Evolutionary conservation across 805 yeast species (phyloP), one percentile per base, ranked within the genome.

Genomic region (Saccharomycopsis synnaedendra): DNA sequence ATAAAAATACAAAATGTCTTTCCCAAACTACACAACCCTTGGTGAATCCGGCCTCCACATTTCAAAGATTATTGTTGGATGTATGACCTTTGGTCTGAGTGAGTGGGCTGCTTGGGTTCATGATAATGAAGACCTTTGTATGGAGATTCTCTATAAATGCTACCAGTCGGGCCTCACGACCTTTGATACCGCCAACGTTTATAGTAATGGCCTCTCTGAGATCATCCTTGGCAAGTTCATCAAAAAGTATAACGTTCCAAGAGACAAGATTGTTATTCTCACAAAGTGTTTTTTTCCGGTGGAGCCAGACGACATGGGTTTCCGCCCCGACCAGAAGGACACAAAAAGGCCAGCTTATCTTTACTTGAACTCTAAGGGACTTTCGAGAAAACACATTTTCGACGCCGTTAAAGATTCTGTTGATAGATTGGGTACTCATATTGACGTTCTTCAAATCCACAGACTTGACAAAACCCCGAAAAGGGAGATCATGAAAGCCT

Each of bases 361-460:
- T 4, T 34, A 11, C 31, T 5, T 38, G 9, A 71, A 72, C 46
- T 49, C 59, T 19, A 42, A 48, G 40, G 78, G 76, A 2, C 56
- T 67, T 28, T 67, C 72, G 1, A 57, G 75, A 55, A 72, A 70
- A 51, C 75, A 72, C 58, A 71, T 74, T 32, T 45, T 74, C 32
- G 74, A 69, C 51, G 75, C 70, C 3, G 70, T 62, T 27, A 57
- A 65, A 45, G 61, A 55, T 3, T 67, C 74, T 0, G 70, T 68
- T 10, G 63, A 64, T 51, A 64, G 79, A 56, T 58, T 75, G 49
- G 80, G 79, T 4, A 74, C 79, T 3, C 69, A 72, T 54, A 67
- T 74, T 42, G 79, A 75, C 56, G 67, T 78, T 28, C 62, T 69
- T n/a, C 83, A 76, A 60, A 74, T 78, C 54, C 84, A 78, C 60